Evolutionary conservation across 2,329 filamentous ascomycete genomes (phyloP).

Genomic region (Cercospora sojina): DNA sequence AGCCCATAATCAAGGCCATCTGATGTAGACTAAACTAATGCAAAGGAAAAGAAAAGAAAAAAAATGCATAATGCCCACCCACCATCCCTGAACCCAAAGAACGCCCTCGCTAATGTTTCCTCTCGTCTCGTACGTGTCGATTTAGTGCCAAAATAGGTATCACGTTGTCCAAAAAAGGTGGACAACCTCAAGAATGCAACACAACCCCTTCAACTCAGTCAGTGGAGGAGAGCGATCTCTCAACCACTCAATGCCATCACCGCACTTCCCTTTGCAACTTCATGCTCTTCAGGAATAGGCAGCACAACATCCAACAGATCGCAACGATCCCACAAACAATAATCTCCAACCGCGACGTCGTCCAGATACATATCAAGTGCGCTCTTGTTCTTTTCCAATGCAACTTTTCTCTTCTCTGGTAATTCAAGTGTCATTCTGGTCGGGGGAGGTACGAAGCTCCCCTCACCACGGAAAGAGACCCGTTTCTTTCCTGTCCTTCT

Average conservation of each 20-base stretch:
- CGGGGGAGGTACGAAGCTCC: not conserved
- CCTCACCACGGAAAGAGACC: not conserved
- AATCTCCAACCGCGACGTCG: constrained; percentile 1
- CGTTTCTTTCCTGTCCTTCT: not conserved
- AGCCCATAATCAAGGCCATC: not conserved
- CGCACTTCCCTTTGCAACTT: not conserved
- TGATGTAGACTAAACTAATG: not conserved
- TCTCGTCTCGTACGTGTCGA: not conserved
- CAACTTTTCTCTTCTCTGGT: not conserved
- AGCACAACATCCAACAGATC: not conserved
- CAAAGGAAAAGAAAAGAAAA: not conserved
- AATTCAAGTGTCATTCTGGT: not conserved
- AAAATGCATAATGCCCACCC: not conserved
- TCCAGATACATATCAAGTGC: not conserved
- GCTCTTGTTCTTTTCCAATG: not conserved
- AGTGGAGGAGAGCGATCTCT: not conserved
- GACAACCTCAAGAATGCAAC: not conserved
- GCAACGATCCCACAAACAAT: constrained; percentile 8
- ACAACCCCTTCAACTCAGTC: not conserved
- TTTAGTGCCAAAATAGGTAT: not conserved
- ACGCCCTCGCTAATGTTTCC: constrained; percentile 3
- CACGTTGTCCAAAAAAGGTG: not conserved
- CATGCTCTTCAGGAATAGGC: constrained; percentile 4
- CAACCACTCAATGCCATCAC: not conserved
- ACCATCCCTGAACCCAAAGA: not conserved